Base-by-base conservation (phyloP, 345 rosid species). In the Fremontodendron californicum region DNA sequence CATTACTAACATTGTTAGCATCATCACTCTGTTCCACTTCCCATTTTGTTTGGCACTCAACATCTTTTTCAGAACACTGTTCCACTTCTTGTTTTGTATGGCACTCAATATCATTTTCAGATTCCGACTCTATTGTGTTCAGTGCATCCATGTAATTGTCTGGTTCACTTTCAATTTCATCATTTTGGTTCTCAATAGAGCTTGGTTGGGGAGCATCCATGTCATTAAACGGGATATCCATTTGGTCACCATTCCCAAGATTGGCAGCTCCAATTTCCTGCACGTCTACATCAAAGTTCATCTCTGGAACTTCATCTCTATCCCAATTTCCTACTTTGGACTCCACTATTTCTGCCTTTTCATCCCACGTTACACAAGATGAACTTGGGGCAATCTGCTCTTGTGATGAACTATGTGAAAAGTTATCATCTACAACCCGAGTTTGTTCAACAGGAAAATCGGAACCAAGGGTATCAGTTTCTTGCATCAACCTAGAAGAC, bases 101-200 rank as follows among this genome's bases (percentile, higher is more conserved):
- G 77, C 70, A 89, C 76, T 87, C 91, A 33, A 77, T 57, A 71
- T 91, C 91, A 57, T 29, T 82, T 78, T 89, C 95, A 31, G 92
- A 91, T 90, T 92, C 99, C 0, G 90, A 84, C 74, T 96, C 97
- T 31, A 96, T 89, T 21, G 88, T 87, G 80, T 93, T 93, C 72
- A 90, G 93, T 21, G 99, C 99, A 87, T 95, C 99, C 88, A 86
- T 81, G 60, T 77, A 93, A 76, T 86, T 79, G 52, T 93, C 99
- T 54, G 88, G 80, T 83, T 93, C 98, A 54, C 99, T 95, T 77
- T 91, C 99, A 75, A 81, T 79, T 78, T 89, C 91, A 55, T 87
- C 84, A 74, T 77, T 73, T 75, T 83, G 85, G 37, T 82, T 77
- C 40, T 52, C 73, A 71, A 23, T 49, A 45, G 75, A 64, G 68